These are phyloP conservation scores for Cyclotella baltica DNA, from an alignment of 108 stramenopile species.

Conservation along the genomic window DNA sequence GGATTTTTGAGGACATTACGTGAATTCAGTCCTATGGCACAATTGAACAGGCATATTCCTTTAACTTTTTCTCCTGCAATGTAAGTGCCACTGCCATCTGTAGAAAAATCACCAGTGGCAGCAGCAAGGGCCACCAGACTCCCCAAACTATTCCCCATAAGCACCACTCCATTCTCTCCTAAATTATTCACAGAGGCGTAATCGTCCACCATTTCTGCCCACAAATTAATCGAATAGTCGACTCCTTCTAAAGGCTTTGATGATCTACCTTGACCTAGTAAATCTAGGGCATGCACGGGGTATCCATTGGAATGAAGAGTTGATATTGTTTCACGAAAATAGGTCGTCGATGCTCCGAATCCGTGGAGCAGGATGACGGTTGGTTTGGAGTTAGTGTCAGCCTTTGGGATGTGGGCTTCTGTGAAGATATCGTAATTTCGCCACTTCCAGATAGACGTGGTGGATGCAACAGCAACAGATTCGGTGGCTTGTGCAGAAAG, in stretches of 20 bases:
- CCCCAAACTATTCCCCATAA: constrained; percentile 71
- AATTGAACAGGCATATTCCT: constrained; percentile 70
- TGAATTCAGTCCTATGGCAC: constrained; percentile 72
- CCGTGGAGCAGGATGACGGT: constrained; percentile 65
- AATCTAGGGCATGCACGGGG: constrained; percentile 68
- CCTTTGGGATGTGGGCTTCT: constrained; percentile 16
- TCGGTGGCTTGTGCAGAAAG: not conserved
- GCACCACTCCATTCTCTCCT: constrained; percentile 46
- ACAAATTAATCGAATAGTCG: constrained; percentile 69
- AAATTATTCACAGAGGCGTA: constrained; percentile 49
- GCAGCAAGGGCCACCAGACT: constrained; percentile 66
- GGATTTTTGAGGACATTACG: constrained; percentile 61
- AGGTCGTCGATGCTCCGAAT: constrained; percentile 69
- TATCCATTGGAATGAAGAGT: constrained; percentile 56
- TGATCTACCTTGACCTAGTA: constrained; percentile 69
- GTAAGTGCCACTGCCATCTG: constrained; percentile 9
- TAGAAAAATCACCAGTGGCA: constrained; percentile 63
- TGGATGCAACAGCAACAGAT: not conserved
- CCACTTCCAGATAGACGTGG: constrained; percentile 37
- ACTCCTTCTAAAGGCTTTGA: constrained; percentile 57
- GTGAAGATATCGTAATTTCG: constrained; percentile 42
- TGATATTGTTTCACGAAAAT: constrained; percentile 66
- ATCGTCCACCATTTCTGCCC: constrained; percentile 70
- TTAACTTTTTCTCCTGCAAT: constrained; percentile 33
- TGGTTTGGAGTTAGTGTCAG: constrained; percentile 18